Evolutionary conservation across 768 basidiomycete genomes (phyloP), one percentile per base, ranked within the genome.

Genomic region (Mycena rosella): DNA sequence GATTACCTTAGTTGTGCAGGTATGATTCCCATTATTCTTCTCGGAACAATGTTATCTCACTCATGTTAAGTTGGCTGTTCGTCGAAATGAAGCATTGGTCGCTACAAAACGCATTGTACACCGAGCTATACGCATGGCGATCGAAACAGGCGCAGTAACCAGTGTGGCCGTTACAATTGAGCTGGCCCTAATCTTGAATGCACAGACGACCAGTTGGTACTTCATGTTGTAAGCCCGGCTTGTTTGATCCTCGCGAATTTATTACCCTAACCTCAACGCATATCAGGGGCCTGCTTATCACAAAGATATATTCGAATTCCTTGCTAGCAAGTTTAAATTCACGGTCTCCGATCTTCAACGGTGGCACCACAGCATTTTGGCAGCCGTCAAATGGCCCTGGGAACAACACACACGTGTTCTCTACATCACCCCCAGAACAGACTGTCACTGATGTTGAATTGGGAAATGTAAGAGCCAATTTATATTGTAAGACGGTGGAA

Each of bases 221-320:
- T 34, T 58, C 57, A 58, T 58, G 57, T 3, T 45, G 57, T 58
- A 34, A 58, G 57, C 30, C 30, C 20, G 30, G 10, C 57, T 24
- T 45, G 20, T 30, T 34, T 47, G 8, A 32, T 58, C 40, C 57
- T 32, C 44, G 20, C 57, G 30, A 32, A 32, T 58, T 47, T 58
- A 30, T n/a, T n/a, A n/a, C n/a, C n/a, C 13, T 42, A 29, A 45
- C 42, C 27, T n/a, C 44, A n/a, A 42, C 40, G 40, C 27, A 44
- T 58, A 38, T 55, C 54, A 58, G 57, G 29, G 57, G 57, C 57
- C 20, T 58, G 18, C 57, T 58, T 32, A 58, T 58, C 57, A 58
- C 57, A 5, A 58, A 58, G 45, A 45, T 58, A 34, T 58, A 58
- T 24, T 58, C 57, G 20, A 58, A 58, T 47, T 58, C 57, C 44